A percentile compares a stretch with the other conserved stretches of the same genome.
Conservation (phyloP, 2,329 filamentous ascomycete genomes). For the Aspergillus alliaceus region DNA sequence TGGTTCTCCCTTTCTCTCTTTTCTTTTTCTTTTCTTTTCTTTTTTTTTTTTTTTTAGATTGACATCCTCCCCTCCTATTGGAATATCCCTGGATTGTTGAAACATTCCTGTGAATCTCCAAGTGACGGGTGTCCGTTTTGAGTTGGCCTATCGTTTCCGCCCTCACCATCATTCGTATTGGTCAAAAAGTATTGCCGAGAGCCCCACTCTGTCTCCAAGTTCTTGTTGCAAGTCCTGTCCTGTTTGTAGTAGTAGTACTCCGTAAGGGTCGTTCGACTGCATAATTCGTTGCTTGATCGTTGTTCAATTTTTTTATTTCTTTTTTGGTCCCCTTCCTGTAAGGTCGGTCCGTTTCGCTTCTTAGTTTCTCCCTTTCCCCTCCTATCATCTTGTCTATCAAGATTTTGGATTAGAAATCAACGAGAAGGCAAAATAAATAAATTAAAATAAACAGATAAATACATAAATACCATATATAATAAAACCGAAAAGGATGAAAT, state of each 20-base stretch:
- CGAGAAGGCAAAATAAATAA: background rate
- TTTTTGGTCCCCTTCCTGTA: conserved; percentile 6
- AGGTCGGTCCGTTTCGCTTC: conserved; percentile 6
- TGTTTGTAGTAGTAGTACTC: too few relatives aligned
- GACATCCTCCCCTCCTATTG: background rate
- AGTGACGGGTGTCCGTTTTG: conserved; percentile 6
- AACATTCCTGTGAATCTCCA: conserved; percentile 6
- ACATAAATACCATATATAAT: too few relatives aligned
- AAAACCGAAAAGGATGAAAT: background rate
- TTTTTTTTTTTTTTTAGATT: background rate
- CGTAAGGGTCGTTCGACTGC: conserved; percentile 17
- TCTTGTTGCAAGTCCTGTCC: conserved; percentile 12
- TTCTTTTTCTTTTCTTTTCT: background rate
- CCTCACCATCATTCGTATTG: conserved; percentile 22
- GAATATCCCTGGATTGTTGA: conserved; percentile 4
- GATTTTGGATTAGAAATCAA: conserved; percentile 5
- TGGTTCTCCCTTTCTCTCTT: background rate
- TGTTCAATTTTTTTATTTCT: too few relatives aligned
- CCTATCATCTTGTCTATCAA: background rate
- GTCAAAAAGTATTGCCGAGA: conserved; percentile 18
- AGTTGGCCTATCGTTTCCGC: conserved; percentile 13
- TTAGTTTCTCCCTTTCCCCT: conserved; percentile 1
- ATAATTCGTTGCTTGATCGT: conserved; percentile 10
- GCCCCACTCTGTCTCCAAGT: conserved; percentile 22
- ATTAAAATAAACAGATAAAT: too few relatives aligned